These are phyloP conservation scores for Vickermania spadyakhi DNA, from an alignment of 208 protist genomes.

Conservation along the genomic window DNA sequence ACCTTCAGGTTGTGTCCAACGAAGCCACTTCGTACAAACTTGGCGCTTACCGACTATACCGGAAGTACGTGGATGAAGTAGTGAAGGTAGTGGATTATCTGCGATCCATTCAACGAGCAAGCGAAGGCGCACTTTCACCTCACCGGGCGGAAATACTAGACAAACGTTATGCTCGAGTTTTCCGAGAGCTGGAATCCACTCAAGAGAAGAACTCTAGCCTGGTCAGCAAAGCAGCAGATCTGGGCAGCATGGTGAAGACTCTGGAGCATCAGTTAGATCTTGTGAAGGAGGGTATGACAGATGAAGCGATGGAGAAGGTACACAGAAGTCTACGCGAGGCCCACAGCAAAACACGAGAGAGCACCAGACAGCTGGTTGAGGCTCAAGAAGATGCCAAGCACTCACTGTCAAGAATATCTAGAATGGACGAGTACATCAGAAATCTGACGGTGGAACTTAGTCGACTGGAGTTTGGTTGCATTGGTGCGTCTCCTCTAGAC, in stretches of 20 bases:
- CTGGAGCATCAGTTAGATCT: conserved; percentile 51
- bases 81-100: conserved; percentile 70
- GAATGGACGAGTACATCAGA: conserved; percentile 44
- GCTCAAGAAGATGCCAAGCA: conserved; percentile 48
- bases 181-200: conserved; percentile 27
- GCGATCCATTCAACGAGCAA: conserved; percentile 52
- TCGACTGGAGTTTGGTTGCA: conserved; percentile 49
- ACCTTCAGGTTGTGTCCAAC: conserved; percentile 78
- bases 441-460: conserved; percentile 60
- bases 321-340: conserved; percentile 38
- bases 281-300: conserved; percentile 10
- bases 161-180: conserved; percentile 28
- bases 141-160: conserved; percentile 69
- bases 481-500: conserved; percentile 23
- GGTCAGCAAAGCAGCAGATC: conserved; percentile 43
- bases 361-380: conserved; percentile 42
- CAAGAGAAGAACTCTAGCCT: conserved; percentile 30
- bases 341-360: conserved; percentile 34
- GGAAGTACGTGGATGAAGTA: conserved; percentile 67
- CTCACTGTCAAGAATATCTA: conserved; percentile 36
- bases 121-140: conserved; percentile 44
- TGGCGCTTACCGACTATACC: conserved; percentile 75
- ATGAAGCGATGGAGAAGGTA: conserved; percentile 27
- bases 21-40: conserved; percentile 80
- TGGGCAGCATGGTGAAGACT: conserved; percentile 25